Evolutionary conservation across 2,329 filamentous ascomycete species (phyloP), one percentile per base, ranked within the genome.

Genomic region (Rutstroemia sp.): DNA sequence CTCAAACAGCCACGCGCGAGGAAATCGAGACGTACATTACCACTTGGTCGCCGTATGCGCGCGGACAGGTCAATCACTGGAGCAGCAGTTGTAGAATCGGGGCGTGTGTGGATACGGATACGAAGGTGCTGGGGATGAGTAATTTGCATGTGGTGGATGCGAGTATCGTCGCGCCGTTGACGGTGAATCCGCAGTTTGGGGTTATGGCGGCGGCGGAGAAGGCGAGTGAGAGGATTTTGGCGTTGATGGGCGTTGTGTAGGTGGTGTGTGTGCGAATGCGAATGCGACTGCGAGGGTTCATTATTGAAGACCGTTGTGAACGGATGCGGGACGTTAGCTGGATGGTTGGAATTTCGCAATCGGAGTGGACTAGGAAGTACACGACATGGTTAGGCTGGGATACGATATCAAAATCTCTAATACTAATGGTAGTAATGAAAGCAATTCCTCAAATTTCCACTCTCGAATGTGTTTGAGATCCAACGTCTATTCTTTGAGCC

Each of bases 141-240:
- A 81, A 81, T 62, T 64, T 81, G 23, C 74, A 77, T 57, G 77
- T 81, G 1, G 71, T 80, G 3, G 78, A 81, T 63, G 74, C 73
- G 0, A 76, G 74, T 38, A 77, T 80, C 40, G 59, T 79, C 7
- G 65, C 72, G 30, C 78, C 78, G 0, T 64, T 81, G 61, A 79
- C 76, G 0, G 76, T 78, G 1, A 81, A 81, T 61, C 78, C 78
- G 1, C 76, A 78, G 60, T 77, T 80, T 65, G 78, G 76, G 0
- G 72, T 79, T 25, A 80, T 81, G 76, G 73, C 78, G 19, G 77
- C 75, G 4, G 78, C 72, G 0, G 78, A 81, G 69, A 73, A 72
- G 60, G 78, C 74, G 1, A 71, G 73, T 2, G 78, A 80, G 67
- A 69, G 74, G 61, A 78, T 81, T 61, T 64, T 74, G 58, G 56